Percentiles rank a stretch among this genome's conserved stretches.
phyloP scores from a whole-genome alignment of 2,329 filamentous ascomycete species.

The Monascus ruber region DNA sequence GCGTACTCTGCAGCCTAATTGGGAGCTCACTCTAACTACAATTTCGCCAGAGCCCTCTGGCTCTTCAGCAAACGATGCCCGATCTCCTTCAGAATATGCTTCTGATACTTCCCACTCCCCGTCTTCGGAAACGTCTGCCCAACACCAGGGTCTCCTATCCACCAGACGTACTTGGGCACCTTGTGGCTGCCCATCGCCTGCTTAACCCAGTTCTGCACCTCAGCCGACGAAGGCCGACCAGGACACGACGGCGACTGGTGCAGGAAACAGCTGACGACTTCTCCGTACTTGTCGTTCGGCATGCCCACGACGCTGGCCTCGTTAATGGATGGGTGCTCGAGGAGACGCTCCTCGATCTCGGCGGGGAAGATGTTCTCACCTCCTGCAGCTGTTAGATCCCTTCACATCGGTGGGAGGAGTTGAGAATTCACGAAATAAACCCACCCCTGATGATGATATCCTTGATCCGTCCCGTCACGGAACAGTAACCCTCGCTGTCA shows the following conservation, averaged over 20 bases:
- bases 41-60: constrained; percentile 33
- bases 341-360: constrained; percentile 57
- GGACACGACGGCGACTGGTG: constrained; percentile 11
- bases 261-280: constrained; percentile 54
- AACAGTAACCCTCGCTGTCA: constrained; percentile 49
- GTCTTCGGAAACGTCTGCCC: constrained; percentile 46
- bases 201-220: constrained; percentile 48
- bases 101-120: constrained; percentile 57
- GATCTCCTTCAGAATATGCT: constrained; percentile 41
- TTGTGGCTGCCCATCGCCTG: constrained; percentile 50
- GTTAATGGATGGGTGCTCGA: constrained; percentile 46
- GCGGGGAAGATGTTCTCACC: constrained; percentile 58
- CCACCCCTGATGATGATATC: constrained; percentile 50
- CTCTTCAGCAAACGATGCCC: constrained; percentile 27
- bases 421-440: too few relatives aligned
- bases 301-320: constrained; percentile 55
- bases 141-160: constrained; percentile 52
- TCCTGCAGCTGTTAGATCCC: constrained; percentile 24
- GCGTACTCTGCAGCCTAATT: background rate
- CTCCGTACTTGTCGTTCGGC: constrained; percentile 53
- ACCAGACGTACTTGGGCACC: constrained; percentile 57
- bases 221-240: constrained; percentile 32
- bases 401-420: constrained; percentile 39
- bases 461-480: constrained; percentile 62
- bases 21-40: background rate